Base-by-base conservation (phyloP, 441 rosid species). In the Corymbia calophylla region DNA sequence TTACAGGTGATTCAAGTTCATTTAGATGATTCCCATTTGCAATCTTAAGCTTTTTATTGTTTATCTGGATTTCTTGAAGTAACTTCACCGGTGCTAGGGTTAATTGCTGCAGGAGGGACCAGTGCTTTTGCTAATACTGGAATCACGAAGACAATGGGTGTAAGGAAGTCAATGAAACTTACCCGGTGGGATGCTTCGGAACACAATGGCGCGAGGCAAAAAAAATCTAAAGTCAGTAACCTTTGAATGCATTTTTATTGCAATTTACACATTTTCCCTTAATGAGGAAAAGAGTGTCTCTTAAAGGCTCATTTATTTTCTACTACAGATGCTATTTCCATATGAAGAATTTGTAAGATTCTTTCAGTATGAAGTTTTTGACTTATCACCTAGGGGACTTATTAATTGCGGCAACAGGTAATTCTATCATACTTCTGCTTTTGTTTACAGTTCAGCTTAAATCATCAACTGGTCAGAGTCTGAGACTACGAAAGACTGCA, bases 351-450 rank as follows among this genome's bases (percentile, higher is more conserved):
- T 95, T 94, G 91, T 95, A 88, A 93, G 91, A 91, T 93, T 95
- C 90, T 97, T 96, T 92, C 97, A 93, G 66, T 94, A 93, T 87
- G 96, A 95, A 90, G 93, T 93, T 87, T 92, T 94, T 88, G 91
- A 92, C 91, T 92, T 96, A 86, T 94, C 93, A 58, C 99, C 98
- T 54, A 94, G 97, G 92, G 99, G 99, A 21, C 99, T 97, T 82
- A 90, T 95, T 86, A 97, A 97, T 93, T 95, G 97, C 87, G 99
- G 99, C 90, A 97, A 97, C 95, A 97, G 97, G 98, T 95, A 91
- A 31, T 32, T 27, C 51, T 5, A 55, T 89, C 77, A 47, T 77
- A 7, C n/a, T 23, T 77, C 84, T 31, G 80, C 39, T 31, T 86
- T 53, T 77, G 51, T 16, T 31, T 86, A 23, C 56, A 31, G 49